phyloP scores from a whole-genome alignment of 805 yeast genomes.

The Candida endomychidarum region DNA sequence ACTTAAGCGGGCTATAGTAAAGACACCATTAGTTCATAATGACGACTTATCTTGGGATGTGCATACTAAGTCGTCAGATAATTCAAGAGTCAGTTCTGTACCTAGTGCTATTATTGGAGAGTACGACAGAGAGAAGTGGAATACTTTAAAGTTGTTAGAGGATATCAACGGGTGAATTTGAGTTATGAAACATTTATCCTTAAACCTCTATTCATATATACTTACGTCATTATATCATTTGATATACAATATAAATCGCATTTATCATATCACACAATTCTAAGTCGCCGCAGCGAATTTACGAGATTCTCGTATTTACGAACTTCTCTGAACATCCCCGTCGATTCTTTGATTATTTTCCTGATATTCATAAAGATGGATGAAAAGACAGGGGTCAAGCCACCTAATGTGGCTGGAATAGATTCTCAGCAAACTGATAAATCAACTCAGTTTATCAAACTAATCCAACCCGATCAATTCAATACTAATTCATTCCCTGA shows the following conservation, averaged over 20 bases:
- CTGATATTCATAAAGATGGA: no score
- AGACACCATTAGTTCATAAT: constrained; percentile 9
- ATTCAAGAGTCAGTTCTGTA: constrained; percentile 42
- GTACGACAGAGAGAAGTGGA: constrained; percentile 68
- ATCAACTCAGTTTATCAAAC: neutral
- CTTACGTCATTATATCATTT: no score
- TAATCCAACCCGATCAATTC: constrained; percentile 1
- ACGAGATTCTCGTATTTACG: neutral
- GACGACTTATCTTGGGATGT: constrained; percentile 25
- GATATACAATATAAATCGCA: no score
- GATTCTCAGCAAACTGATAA: neutral
- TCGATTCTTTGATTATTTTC: no score
- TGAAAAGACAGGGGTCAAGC: no score
- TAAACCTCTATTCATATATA: no score
- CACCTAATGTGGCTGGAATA: no score
- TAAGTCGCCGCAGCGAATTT: no score
- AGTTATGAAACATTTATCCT: no score
- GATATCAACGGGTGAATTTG: no score
- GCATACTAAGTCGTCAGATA: constrained; percentile 33
- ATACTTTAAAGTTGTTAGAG: constrained; percentile 40
- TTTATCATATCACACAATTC: no score
- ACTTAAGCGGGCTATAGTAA: constrained; percentile 19
- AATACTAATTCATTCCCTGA: neutral
- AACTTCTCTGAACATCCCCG: no score
- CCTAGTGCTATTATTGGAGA: constrained; percentile 64